A percentile compares a stretch with the other conserved stretches of the same genome.
Conservation (phyloP, 2,329 filamentous ascomycete genomes). For the Neonectria ditissima region DNA sequence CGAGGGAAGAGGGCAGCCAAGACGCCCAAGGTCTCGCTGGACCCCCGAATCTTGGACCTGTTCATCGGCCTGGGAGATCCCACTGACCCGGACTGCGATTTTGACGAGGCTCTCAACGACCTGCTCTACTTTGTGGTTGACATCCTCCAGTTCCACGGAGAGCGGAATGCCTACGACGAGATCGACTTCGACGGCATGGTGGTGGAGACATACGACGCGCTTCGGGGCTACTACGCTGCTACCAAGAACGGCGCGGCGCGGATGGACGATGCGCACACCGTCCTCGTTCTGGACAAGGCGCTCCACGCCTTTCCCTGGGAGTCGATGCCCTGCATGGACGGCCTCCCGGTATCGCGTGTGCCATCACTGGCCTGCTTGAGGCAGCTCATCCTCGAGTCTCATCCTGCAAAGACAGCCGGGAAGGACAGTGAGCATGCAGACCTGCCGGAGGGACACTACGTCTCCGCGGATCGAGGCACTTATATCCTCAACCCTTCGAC, state of each 20-base stretch:
- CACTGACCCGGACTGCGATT: conserved; percentile 73
- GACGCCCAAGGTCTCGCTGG: conserved; percentile 60
- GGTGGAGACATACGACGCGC: conserved; percentile 85
- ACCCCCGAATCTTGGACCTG: conserved; percentile 79
- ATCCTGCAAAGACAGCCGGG: conserved; percentile 27
- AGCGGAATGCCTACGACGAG: conserved; percentile 96
- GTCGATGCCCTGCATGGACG: conserved; percentile 86
- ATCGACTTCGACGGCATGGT: conserved; percentile 95
- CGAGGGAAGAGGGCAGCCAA: conserved; percentile 65
- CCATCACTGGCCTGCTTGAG: conserved; percentile 87
- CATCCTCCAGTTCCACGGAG: conserved; percentile 95
- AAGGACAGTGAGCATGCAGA: conserved; percentile 24
- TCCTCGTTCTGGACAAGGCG: conserved; percentile 91
- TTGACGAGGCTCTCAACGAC: conserved; percentile 92
- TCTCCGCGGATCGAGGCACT: conserved; percentile 68
- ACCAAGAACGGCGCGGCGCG: conserved; percentile 54
- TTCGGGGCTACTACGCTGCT: conserved; percentile 79
- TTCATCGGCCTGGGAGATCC: conserved; percentile 88
- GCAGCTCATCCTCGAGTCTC: conserved; percentile 73
- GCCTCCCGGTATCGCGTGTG: conserved; percentile 84
- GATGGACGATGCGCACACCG: conserved; percentile 73
- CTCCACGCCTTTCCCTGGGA: conserved; percentile 97
- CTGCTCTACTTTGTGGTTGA: conserved; percentile 96
- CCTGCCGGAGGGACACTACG: conserved; percentile 61
- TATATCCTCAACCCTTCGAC: conserved; percentile 92